Percentiles rank a stretch among this genome's conserved stretches.
Evolutionary conservation across 352 stramenopile genomes (phyloP).

Genomic region (Globisporangium cylindrosporum): DNA sequence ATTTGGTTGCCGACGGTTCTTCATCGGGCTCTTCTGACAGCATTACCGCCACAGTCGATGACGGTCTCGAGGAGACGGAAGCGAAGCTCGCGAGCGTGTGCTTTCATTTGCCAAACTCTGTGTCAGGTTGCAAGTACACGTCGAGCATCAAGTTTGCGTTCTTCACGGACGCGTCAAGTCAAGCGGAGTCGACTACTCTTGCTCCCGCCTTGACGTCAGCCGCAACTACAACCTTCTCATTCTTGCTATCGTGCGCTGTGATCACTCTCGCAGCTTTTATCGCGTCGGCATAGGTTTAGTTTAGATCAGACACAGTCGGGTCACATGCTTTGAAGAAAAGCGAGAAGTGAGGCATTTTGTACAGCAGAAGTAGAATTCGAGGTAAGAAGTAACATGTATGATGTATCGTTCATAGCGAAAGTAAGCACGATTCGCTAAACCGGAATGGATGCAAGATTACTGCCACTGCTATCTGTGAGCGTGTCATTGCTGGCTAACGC

Average conservation of each 20-base stretch:
- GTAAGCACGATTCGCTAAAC: neutral
- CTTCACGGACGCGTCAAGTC: conserved; percentile 6
- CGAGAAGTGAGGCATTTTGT: neutral
- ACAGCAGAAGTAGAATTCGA: neutral
- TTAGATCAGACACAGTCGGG: neutral
- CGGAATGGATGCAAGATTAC: neutral
- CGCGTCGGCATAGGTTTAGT: neutral
- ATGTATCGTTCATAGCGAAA: neutral
- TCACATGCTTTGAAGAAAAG: neutral
- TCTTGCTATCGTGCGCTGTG: neutral
- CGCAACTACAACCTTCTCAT: neutral
- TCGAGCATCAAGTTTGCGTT: conserved; percentile 14
- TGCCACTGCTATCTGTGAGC: neutral
- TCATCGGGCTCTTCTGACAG: neutral
- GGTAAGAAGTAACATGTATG: conserved; percentile 1
- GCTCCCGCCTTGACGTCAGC: neutral
- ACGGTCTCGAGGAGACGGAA: conserved; percentile 10
- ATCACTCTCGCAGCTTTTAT: neutral
- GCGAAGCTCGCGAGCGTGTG: conserved; percentile 6
- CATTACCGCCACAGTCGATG: conserved; percentile 8
- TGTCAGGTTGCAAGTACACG: conserved; percentile 15
- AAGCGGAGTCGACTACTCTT: neutral
- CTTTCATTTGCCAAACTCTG: conserved; percentile 16
- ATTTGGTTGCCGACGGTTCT: conserved; percentile 5
- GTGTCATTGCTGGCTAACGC: neutral